Base-by-base conservation (phyloP, 2,329 filamentous ascomycete genomes). In the Monilinia laxa region DNA sequence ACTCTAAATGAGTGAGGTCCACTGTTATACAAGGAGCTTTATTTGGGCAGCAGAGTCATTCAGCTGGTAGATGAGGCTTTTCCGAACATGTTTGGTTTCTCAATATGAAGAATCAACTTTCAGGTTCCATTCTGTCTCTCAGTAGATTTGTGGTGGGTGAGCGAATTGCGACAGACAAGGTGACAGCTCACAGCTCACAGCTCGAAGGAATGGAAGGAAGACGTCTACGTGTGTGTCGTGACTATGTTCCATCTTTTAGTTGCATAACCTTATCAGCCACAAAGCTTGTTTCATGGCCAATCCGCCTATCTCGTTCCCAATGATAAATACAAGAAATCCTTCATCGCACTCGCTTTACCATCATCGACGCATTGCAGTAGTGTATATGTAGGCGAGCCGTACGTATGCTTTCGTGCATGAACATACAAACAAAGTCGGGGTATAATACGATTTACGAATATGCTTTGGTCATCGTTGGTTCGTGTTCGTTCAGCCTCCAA, bases 381-480 rank as follows among this genome's bases (percentile, higher is more conserved):
- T 51, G n/a, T 51, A 2, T 28, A 14, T 28, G 35, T 51, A 14
- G 10, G 58, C 45, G 45, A 45, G 31, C 38, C 28, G 31, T 62
- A 62, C 45, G 45, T 62, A 51, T 60, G 23, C 58, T 51, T 51
- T 51, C 45, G 45, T 51, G 58, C 58, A 60, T 60, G 45, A 60
- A 60, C 45, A 51, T 60, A 45, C 47, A 51, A 38, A 60, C 58
- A 16, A 31, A 51, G n/a, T 51, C n/a, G 38, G 20, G 31, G 7
- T n/a, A 6, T 20, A 51, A 18, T 49, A 49, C 20, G 28, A 49
- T 59, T 59, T 11, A 60, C 23, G 38, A 20, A 20, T 56, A 49
- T 60, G 45, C 58, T 51, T 60, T 60, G 45, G 45, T 28, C 31
- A 51, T n/a, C 28, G 38, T 12, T 60, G 45, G 38, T 51, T 60